phyloP scores from a whole-genome alignment of 2,329 filamentous ascomycete genomes.

The Ophiostoma montium region DNA sequence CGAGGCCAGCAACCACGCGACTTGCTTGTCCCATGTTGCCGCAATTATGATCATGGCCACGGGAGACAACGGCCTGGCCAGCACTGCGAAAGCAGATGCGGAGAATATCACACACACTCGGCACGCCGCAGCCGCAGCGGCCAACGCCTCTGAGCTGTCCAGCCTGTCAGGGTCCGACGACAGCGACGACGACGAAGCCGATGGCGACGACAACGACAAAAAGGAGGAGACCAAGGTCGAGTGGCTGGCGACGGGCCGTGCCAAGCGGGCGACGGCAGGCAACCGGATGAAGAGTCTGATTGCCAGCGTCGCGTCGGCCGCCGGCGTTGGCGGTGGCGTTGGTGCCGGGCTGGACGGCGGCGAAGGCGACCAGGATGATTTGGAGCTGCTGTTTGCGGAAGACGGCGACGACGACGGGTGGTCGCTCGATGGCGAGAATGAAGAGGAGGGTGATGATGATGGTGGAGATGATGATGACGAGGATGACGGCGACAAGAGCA shows the following conservation, averaged over 20 bases:
- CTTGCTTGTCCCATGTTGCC: too few relatives aligned
- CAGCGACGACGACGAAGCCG: constrained; percentile 14
- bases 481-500: constrained; percentile 37
- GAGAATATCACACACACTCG: background rate
- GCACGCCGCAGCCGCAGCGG: background rate
- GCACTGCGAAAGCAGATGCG: background rate
- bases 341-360: background rate
- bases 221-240: constrained; percentile 28
- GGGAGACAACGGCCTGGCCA: constrained; percentile 5
- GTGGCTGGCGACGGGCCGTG: constrained; percentile 59
- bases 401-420: constrained; percentile 57
- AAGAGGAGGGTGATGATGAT: constrained; percentile 64
- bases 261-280: constrained; percentile 67
- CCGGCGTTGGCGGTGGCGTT: background rate
- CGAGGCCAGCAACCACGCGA: too few relatives aligned
- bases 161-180: constrained; percentile 13
- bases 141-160: constrained; percentile 6
- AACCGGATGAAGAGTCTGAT: constrained; percentile 71
- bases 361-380: constrained; percentile 36
- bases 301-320: constrained; percentile 45
- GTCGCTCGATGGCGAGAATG: constrained; percentile 54
- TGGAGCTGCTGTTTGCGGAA: constrained; percentile 65
- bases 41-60: constrained; percentile 10
- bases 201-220: constrained; percentile 2
- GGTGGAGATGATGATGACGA: constrained; percentile 51